Base-by-base conservation (phyloP, 768 basidiomycete species). In the Rubroboletus satanas region DNA sequence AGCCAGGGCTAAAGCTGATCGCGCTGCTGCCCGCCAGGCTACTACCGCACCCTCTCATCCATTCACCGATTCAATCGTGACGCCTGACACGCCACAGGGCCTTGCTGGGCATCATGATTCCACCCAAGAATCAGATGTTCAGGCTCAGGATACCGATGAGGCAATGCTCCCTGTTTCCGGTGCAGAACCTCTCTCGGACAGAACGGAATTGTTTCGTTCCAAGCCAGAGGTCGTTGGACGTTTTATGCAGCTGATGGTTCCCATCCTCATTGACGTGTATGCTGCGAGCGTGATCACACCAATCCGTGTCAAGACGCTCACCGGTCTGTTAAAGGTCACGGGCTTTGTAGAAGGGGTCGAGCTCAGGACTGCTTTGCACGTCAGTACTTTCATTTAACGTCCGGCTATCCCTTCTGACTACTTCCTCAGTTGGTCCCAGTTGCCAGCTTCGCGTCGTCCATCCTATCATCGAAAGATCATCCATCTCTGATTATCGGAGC, bases 261-360 rank as follows among this genome's bases (percentile, higher is more conserved):
- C 97, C 1, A 93, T 97, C 52, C 80, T 99, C 52, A 87, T 98
- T 55, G 97, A 98, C 63, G 95, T 99, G n/a, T 98, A 98, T 71
- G 90, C 95, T n/a, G 96, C 97, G 31, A 97, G 93, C 68, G 95
- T 98, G 28, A 85, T 87, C 46, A 83, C 87, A 0, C 84, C 90
- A 3, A 85, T 98, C 11, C 81, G 97, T 55, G 83, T 89, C 41
- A 95, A 96, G 75, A 92, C 93, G 0, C 75, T 98, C 58, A 89
- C 86, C 0, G 93, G 88, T 1, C 65, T 98, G 47, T 73, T 97
- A 59, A 97, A 98, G 69, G 93, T 96, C 3, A 84, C 96, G 53
- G 89, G 91, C 57, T 98, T 94, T 71, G 76, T 92, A 44, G 87
- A 92, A 52, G 80, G 82, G 3, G 85, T 87, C 7, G 87, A 85